Base-by-base conservation (phyloP, 805 yeast genomes). In the Nakazawaea molendinolei region DNA sequence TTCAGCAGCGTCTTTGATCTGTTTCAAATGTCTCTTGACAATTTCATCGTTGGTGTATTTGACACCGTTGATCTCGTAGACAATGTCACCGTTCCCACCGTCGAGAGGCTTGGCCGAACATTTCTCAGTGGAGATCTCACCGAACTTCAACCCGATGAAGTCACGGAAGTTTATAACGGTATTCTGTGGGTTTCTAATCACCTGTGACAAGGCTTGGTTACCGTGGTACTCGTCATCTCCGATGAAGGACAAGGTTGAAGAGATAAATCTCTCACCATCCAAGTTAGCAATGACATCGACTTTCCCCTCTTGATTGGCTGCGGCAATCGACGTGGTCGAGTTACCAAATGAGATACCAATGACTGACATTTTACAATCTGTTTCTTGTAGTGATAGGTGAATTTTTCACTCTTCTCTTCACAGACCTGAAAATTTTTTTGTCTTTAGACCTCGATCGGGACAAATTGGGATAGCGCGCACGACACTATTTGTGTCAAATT, bases 201-300 rank as follows among this genome's bases (percentile, higher is more conserved):
- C 66, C 67, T 92, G 97, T 39, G 87, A 89, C 50, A 79, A 66
- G 41, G 97, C 98, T 68, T 92, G 97, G 41, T 86, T 82, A 43
- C 98, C 98, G 57, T 92, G 97, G 66, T 86, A 92, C 67, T 92
- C 97, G 58, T 92, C 97, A 39, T 73, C 81, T 43, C 94, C 96
- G 41, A 87, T 87, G 59, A 89, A 92, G 14, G 97, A 78, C 43
- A 92, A 71, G 41, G 84, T 83, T 20, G 97, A 83, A 44, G 97
- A 95, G 57, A 92, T 92, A 42, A 90, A 74, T 68, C 97, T 86
- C 66, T 92, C 97, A 61, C 98, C 98, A 56, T 92, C 98, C 49
- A 94, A 96, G 76, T 92, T 90, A 49, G 98, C 98, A 60, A 92
- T 90, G 48, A 92, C 95, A 56, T 92, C 97, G 45, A 86, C 92